phyloP scores from a whole-genome alignment of 75 land plant genomes.

The Chamaecyparis obtusa region DNA sequence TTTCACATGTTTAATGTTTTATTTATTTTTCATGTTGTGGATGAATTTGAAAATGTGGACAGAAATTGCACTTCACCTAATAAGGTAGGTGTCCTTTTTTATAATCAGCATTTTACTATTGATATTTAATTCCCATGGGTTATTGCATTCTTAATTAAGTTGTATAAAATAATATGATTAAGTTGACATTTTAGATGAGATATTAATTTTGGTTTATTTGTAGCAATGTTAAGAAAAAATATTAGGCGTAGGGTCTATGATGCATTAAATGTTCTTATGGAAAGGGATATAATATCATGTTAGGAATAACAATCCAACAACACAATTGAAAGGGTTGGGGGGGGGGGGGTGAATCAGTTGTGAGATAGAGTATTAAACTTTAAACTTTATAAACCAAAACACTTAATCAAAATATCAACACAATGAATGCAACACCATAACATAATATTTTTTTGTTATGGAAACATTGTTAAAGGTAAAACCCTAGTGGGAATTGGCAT shows the following conservation, averaged over 20 bases:
- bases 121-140: background rate
- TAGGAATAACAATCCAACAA: too few species aligned
- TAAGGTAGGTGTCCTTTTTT: constrained; percentile 22
- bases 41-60: constrained; percentile 49
- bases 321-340: too few species aligned
- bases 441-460: too few species aligned
- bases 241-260: constrained; percentile 35
- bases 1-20: background rate
- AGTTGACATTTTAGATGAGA: background rate
- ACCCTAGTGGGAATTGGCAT: too few species aligned
- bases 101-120: background rate
- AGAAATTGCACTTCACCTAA: constrained; percentile 38
- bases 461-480: too few species aligned
- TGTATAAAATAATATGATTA: background rate
- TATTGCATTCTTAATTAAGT: background rate
- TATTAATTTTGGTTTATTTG: background rate
- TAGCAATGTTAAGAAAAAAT: constrained; percentile 33
- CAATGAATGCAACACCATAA: too few species aligned
- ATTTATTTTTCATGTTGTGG: constrained; percentile 42
- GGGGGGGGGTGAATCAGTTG: too few species aligned
- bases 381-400: too few species aligned
- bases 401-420: too few species aligned
- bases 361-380: too few species aligned
- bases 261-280: constrained; percentile 40
- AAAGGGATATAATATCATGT: constrained; percentile 34